Percentiles rank a stretch among this genome's conserved stretches.
These are phyloP conservation scores for Tetrahymena malaccensis DNA, from an alignment of 73 alveolate species.

Conservation along the genomic window DNA sequence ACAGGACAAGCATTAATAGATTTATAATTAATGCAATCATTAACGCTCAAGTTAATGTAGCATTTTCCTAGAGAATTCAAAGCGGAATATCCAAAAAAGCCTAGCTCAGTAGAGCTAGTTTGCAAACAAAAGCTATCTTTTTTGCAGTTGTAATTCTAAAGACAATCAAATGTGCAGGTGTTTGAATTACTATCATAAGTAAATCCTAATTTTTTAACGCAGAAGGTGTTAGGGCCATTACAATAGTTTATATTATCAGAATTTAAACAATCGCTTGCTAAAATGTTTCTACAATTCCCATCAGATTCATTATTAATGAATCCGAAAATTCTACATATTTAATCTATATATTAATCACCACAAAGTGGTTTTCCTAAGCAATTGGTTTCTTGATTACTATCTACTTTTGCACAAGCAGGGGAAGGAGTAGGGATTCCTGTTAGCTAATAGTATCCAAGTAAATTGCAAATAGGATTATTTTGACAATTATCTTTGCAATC, in stretches of 20 bases:
- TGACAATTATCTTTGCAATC: background rate
- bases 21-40: background rate
- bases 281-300: background rate
- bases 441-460: background rate
- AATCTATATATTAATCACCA: background rate
- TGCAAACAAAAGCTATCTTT: background rate
- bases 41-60: background rate
- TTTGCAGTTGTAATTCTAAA: background rate
- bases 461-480: background rate
- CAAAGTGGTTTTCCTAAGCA: background rate
- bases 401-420: background rate
- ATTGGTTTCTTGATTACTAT: background rate
- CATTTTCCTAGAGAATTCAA: background rate
- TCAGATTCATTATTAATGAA: background rate
- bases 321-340: background rate
- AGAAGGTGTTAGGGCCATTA: background rate
- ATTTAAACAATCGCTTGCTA: background rate
- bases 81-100: background rate
- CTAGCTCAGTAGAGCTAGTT: no score
- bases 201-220: background rate
- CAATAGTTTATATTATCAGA: background rate
- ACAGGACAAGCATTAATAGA: background rate
- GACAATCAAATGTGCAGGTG: background rate
- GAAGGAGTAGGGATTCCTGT: background rate
- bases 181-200: background rate